phyloP scores from a whole-genome alignment of 805 yeast genomes.

The Kuraishia piskuri region DNA sequence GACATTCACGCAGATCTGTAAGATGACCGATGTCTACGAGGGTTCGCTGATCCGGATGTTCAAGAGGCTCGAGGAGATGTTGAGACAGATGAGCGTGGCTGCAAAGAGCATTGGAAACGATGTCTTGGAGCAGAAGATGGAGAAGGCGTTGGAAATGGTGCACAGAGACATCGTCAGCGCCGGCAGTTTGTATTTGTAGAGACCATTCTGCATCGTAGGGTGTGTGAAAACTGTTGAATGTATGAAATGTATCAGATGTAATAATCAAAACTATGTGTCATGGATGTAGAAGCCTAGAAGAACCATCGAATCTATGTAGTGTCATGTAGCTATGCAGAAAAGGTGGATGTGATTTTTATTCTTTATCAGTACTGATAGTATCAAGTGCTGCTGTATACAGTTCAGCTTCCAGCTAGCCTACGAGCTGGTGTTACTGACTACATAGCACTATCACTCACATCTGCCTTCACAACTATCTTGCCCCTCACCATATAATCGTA shows the following conservation, averaged over 20 bases:
- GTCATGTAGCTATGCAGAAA: no score
- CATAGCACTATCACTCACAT: constrained; percentile 1
- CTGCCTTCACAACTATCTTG: neutral
- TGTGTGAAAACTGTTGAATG: no score
- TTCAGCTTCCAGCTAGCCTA: no score
- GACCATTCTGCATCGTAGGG: no score
- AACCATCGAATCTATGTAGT: no score
- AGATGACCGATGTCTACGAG: constrained; percentile 98
- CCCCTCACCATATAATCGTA: neutral
- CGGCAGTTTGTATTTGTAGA: constrained; percentile 73
- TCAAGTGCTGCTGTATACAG: no score
- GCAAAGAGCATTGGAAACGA: constrained; percentile 92
- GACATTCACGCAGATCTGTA: constrained; percentile 91
- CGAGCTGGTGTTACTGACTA: no score
- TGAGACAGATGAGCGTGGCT: constrained; percentile 83
- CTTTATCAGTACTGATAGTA: no score
- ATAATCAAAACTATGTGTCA: no score
- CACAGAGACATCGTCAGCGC: constrained; percentile 97
- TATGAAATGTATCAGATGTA: no score
- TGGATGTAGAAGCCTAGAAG: no score
- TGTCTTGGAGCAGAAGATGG: constrained; percentile 83
- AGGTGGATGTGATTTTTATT: no score
- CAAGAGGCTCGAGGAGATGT: constrained; percentile 86
- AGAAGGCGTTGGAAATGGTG: constrained; percentile 70
- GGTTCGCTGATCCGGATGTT: constrained; percentile 94